Conservation (phyloP, 768 basidiomycete genomes). For the Mycena galopus region DNA sequence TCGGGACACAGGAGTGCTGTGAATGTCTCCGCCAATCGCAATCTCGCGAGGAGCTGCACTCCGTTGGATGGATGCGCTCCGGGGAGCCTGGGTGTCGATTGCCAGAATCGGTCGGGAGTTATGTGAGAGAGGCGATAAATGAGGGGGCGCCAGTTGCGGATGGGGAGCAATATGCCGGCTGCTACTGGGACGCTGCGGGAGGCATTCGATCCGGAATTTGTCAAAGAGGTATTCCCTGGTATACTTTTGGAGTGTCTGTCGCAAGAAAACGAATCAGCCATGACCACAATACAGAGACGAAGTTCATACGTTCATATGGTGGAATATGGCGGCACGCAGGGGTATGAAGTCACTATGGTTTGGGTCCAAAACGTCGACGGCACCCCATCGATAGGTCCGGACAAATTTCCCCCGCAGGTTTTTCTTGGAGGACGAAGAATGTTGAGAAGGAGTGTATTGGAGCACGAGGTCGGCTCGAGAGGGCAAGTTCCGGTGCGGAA, state of each 20-base stretch:
- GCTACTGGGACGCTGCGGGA: constrained; percentile 60
- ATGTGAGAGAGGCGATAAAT: constrained; percentile 60
- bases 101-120: constrained; percentile 69
- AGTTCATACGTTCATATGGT: constrained; percentile 85
- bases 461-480: constrained; percentile 80
- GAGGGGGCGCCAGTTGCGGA: constrained; percentile 51
- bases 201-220: constrained; percentile 76
- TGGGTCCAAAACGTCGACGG: constrained; percentile 82
- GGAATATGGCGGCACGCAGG: constrained; percentile 84
- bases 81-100: constrained; percentile 68
- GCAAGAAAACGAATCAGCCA: constrained; percentile 20
- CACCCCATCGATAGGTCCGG: constrained; percentile 87
- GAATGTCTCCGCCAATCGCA: constrained; percentile 58
- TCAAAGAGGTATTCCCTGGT: constrained; percentile 87
- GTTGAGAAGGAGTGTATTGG: constrained; percentile 76
- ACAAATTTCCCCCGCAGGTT: constrained; percentile 73
- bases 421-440: constrained; percentile 58
- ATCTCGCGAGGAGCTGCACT: constrained; percentile 64
- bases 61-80: constrained; percentile 57
- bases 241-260: constrained; percentile 86
- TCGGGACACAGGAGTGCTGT: constrained; percentile 57
- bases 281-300: constrained; percentile 35
- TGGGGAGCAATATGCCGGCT: constrained; percentile 63
- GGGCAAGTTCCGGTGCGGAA: constrained; percentile 60
- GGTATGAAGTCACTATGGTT: constrained; percentile 85